Conservation (phyloP, 192 early-diverging fungal genomes). For the Chytriomyces sp. region DNA sequence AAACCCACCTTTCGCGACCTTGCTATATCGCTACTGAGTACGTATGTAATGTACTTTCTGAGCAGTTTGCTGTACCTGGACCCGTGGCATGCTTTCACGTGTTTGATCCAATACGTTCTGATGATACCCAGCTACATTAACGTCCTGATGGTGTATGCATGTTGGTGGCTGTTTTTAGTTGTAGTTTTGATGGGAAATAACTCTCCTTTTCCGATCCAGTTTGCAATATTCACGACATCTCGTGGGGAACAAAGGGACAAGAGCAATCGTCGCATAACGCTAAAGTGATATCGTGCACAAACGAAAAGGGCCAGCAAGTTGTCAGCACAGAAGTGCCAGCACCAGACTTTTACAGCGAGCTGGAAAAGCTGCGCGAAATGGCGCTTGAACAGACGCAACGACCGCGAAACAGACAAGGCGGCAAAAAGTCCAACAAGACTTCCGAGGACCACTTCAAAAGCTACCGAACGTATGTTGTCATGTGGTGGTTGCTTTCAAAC, state of each 20-base stretch:
- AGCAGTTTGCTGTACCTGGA: slow-evolving; percentile 48
- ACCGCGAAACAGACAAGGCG: background rate
- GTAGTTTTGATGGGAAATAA: background rate
- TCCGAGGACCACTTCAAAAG: slow-evolving; percentile 46
- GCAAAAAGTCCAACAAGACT: background rate
- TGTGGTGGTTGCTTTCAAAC: slow-evolving; percentile 53
- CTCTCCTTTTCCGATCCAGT: slow-evolving; percentile 34
- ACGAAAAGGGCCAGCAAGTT: slow-evolving; percentile 64
- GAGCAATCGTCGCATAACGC: slow-evolving; percentile 64
- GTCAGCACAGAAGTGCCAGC: slow-evolving; percentile 74
- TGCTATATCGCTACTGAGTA: slow-evolving; percentile 43
- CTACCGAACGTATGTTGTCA: slow-evolving; percentile 54
- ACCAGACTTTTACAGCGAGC: slow-evolving; percentile 65
- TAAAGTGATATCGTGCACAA: slow-evolving; percentile 67
- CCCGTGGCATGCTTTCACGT: slow-evolving; percentile 51
- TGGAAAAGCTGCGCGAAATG: slow-evolving; percentile 53
- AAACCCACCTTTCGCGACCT: slow-evolving; percentile 46
- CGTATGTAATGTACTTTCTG: slow-evolving; percentile 51
- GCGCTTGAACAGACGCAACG: slow-evolving; percentile 11
- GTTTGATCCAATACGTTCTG: slow-evolving; percentile 51
- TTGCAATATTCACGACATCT: slow-evolving; percentile 61
- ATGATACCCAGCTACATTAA: slow-evolving; percentile 84
- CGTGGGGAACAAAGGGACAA: slow-evolving; percentile 64
- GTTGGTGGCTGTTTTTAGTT: slow-evolving; percentile 39
- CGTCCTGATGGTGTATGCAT: slow-evolving; percentile 84